Evolutionary conservation across 2,329 filamentous ascomycete species (phyloP).

Genomic region (Teratosphaeria gauchensis): DNA sequence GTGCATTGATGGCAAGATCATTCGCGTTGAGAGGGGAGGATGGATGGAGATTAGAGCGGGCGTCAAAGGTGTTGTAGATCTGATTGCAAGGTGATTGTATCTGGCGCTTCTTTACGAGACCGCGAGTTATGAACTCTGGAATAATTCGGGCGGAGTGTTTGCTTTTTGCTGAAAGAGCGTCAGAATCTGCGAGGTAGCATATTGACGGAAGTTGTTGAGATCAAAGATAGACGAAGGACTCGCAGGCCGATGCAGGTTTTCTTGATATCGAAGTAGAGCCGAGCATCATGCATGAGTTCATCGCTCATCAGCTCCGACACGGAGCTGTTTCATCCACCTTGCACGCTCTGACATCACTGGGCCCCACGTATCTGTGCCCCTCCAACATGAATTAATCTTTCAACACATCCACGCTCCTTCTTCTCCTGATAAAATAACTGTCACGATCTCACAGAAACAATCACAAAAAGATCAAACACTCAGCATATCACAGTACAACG

Average conservation of each 20-base stretch:
- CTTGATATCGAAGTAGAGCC: not conserved
- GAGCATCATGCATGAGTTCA: not conserved
- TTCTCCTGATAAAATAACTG: not conserved
- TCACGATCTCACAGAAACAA: not conserved
- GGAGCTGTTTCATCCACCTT: not conserved
- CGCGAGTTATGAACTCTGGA: too few species aligned
- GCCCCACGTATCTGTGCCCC: not conserved
- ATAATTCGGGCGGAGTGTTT: too few species aligned
- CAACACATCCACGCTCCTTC: not conserved
- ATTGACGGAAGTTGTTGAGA: too few species aligned
- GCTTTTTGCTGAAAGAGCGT: too few species aligned
- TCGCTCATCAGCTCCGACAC: not conserved
- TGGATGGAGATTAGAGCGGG: slow-evolving; percentile 57
- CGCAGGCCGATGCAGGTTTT: not conserved
- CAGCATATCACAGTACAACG: not conserved
- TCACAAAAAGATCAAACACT: not conserved
- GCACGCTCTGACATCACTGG: not conserved
- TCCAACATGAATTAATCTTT: not conserved
- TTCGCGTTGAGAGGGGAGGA: slow-evolving; percentile 60
- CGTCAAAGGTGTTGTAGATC: slow-evolving; percentile 30
- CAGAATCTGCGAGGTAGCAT: too few species aligned
- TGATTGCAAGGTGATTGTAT: slow-evolving; percentile 8
- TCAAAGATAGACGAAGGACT: too few species aligned
- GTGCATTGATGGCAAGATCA: slow-evolving; percentile 86
- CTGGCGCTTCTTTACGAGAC: not conserved